A percentile compares a stretch with the other conserved stretches of the same genome.
Evolutionary conservation across 225 moss, liverwort and hornwort genomes (phyloP).

Genomic region (Thuidium tamariscinum): DNA sequence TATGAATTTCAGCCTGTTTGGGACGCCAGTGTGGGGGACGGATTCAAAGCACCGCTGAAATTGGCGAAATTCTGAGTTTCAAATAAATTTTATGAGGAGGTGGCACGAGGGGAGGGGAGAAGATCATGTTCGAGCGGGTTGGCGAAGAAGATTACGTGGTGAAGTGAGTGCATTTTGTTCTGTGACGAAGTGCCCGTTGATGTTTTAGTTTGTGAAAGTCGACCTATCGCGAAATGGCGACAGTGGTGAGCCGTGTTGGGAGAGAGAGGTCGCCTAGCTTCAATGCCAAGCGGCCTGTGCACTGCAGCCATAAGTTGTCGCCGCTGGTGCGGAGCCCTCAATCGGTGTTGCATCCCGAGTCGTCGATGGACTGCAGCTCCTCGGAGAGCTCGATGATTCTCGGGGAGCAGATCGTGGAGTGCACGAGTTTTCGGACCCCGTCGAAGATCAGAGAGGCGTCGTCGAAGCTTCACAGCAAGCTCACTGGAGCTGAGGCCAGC

Average conservation of each 20-base stretch:
- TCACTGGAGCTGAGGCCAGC: neutral
- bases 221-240: neutral
- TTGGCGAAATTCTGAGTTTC: too few species aligned
- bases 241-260: neutral
- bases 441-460: neutral
- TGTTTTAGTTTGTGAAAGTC: neutral
- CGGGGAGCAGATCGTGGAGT: conserved; percentile 20
- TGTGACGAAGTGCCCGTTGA: neutral
- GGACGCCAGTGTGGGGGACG: neutral
- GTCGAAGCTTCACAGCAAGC: neutral
- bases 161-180: neutral
- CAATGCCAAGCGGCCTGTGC: neutral
- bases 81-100: neutral
- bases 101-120: neutral
- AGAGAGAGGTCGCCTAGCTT: neutral
- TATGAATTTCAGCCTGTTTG: neutral
- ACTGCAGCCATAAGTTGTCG: neutral
- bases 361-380: conserved; percentile 9
- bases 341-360: conserved; percentile 12
- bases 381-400: conserved; percentile 11
- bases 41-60: neutral
- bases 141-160: neutral
- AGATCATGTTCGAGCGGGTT: neutral
- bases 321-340: conserved; percentile 1
- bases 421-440: neutral